phyloP scores from a whole-genome alignment of 1,139 yeast genomes.

The Spathaspora sp. region DNA sequence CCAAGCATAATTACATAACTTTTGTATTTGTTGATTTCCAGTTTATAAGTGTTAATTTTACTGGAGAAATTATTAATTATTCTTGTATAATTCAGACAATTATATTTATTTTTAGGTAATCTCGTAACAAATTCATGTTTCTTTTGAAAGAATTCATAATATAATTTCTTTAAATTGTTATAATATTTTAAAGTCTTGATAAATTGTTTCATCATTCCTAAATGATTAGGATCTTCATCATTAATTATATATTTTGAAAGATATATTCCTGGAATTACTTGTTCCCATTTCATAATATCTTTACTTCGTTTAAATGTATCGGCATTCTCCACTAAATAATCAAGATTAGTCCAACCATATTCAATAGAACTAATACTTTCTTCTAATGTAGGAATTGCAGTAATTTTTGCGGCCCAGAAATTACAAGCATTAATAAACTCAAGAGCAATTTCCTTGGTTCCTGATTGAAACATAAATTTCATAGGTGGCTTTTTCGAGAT shows the following conservation, averaged over 20 bases:
- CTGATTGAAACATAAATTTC: conserved; percentile 54
- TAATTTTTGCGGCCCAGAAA: conserved; percentile 86
- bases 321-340: conserved; percentile 30
- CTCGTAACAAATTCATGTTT: conserved; percentile 31
- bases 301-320: conserved; percentile 37
- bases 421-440: conserved; percentile 78
- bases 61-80: conserved; percentile 39
- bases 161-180: conserved; percentile 38
- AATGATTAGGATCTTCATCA: conserved; percentile 29
- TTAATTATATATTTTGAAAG: conserved; percentile 35
- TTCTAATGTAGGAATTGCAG: conserved; percentile 70
- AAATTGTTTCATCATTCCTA: conserved; percentile 49
- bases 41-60: conserved; percentile 42
- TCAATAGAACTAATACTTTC: conserved; percentile 70
- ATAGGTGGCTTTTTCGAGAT: conserved; percentile 28
- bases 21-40: conserved; percentile 46
- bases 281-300: conserved; percentile 42
- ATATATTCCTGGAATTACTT: conserved; percentile 42
- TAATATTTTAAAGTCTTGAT: conserved; percentile 45
- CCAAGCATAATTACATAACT: conserved; percentile 47
- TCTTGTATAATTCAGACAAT: conserved; percentile 35
- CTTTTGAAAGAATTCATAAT: conserved; percentile 33
- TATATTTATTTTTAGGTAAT: conserved; percentile 27
- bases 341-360: conserved; percentile 73
- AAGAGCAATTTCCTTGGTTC: conserved; percentile 65